A percentile compares a stretch with the other conserved stretches of the same genome.
Evolutionary conservation across 441 rosid genomes (phyloP).

Genomic region (Arabidopsis lyrata): DNA sequence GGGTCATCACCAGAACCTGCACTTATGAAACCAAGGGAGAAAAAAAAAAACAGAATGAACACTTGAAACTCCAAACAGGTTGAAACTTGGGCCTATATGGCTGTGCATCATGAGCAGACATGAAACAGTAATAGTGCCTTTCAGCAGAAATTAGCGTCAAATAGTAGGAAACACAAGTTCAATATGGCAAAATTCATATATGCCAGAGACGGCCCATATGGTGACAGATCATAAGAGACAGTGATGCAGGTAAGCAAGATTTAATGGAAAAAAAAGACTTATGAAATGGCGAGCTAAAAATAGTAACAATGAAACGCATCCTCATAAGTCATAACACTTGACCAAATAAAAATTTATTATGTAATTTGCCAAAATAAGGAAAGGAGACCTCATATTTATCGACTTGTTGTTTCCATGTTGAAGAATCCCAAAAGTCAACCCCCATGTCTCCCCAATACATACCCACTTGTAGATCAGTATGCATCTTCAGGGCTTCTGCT

Average conservation of each 20-base stretch:
- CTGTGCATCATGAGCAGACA: neutral
- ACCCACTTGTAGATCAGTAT: constrained; percentile 78
- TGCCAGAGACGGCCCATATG: neutral
- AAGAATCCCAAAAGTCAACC: constrained; percentile 73
- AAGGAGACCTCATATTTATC: constrained; percentile 67
- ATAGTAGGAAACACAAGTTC: neutral
- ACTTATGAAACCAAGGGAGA: constrained; percentile 14
- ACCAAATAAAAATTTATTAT: neutral
- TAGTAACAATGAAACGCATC: neutral
- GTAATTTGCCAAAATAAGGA: constrained; percentile 7
- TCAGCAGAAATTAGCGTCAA: neutral
- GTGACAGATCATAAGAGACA: neutral
- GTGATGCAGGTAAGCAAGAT: neutral
- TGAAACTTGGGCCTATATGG: neutral
- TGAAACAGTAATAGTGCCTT: constrained; percentile 7
- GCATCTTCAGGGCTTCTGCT: constrained; percentile 55
- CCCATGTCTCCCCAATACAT: constrained; percentile 89
- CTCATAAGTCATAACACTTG: neutral
- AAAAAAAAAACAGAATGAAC: constrained; percentile 11
- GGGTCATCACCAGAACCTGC: constrained; percentile 98
- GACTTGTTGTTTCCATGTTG: constrained; percentile 63
- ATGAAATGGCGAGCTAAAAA: constrained; percentile 11
- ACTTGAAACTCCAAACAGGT: constrained; percentile 7
- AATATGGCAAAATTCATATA: neutral
- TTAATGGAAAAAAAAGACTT: neutral